These are phyloP conservation scores for Mycena rosella DNA, from an alignment of 768 basidiomycete genomes.

Conservation along the genomic window DNA sequence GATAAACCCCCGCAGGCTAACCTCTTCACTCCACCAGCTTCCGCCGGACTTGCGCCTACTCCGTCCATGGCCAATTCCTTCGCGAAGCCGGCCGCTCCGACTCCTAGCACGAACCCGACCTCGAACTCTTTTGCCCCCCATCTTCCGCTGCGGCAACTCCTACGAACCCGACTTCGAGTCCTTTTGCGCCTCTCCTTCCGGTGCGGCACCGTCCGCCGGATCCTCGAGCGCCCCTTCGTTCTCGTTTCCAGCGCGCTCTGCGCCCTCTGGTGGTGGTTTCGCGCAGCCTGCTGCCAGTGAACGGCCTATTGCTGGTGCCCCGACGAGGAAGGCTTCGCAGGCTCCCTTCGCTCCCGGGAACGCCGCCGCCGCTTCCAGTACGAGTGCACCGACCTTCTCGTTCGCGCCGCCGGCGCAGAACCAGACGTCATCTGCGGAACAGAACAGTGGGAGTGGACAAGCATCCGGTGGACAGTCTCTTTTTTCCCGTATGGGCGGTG, in stretches of 20 bases:
- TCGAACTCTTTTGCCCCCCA: slow-evolving; percentile 24
- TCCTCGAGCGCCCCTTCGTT: slow-evolving; percentile 14
- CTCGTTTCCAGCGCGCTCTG: slow-evolving; percentile 34
- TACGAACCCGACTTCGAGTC: not conserved
- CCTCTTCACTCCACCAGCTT: slow-evolving; percentile 27
- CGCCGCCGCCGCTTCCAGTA: slow-evolving; percentile 18
- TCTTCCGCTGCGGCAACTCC: slow-evolving; percentile 9
- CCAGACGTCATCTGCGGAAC: not conserved
- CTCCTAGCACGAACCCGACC: slow-evolving; percentile 37
- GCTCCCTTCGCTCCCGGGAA: slow-evolving; percentile 21
- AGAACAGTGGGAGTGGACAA: too few species aligned
- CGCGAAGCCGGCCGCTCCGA: slow-evolving; percentile 39
- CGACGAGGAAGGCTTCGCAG: slow-evolving; percentile 18
- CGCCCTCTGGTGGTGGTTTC: slow-evolving; percentile 2
- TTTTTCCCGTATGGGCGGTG: slow-evolving; percentile 40
- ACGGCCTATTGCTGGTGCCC: slow-evolving; percentile 10
- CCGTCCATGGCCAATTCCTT: slow-evolving; percentile 30
- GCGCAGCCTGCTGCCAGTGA: slow-evolving; percentile 13
- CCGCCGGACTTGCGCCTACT: slow-evolving; percentile 12
- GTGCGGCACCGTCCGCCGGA: slow-evolving; percentile 1
- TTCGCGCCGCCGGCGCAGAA: slow-evolving; percentile 26
- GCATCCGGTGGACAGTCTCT: slow-evolving; percentile 33
- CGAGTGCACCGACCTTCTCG: slow-evolving; percentile 22
- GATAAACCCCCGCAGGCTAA: slow-evolving; percentile 27
- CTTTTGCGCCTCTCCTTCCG: slow-evolving; percentile 26